Percentiles rank a stretch among this genome's conserved stretches.
Evolutionary conservation across 805 yeast species (phyloP).

Genomic region (Kuraishia molischiana): DNA sequence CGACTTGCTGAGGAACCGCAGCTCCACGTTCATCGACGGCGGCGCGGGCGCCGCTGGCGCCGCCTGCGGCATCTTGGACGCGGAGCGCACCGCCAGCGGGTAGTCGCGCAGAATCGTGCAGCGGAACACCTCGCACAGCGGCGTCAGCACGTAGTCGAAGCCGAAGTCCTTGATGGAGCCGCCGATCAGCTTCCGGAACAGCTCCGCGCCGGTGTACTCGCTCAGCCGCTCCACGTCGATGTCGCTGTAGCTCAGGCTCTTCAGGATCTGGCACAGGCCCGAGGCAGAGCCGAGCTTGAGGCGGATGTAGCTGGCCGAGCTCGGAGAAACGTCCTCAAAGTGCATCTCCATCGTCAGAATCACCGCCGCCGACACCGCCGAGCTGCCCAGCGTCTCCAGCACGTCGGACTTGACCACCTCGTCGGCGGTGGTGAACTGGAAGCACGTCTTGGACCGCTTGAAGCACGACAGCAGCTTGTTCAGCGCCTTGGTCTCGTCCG

Average conservation of each 20-base stretch:
- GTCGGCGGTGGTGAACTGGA: constrained; percentile 26
- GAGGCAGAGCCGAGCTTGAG: constrained; percentile 24
- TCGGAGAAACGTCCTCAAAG: constrained; percentile 40
- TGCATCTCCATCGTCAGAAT: constrained; percentile 57
- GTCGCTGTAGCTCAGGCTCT: constrained; percentile 32
- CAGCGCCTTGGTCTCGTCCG: constrained; percentile 1
- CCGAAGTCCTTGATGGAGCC: constrained; percentile 74
- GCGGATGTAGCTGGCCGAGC: constrained; percentile 41
- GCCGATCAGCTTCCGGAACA: constrained; percentile 54
- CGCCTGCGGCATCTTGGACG: constrained; percentile 2
- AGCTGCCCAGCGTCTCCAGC: constrained; percentile 47
- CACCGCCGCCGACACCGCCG: constrained; percentile 43
- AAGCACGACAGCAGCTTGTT: constrained; percentile 35
- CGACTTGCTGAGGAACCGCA: constrained; percentile 42
- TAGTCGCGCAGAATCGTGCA: constrained; percentile 50
- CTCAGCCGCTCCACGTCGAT: constrained; percentile 24
- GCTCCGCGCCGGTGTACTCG: constrained; percentile 42
- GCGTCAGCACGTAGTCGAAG: constrained; percentile 56
- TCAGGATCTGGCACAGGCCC: constrained; percentile 33
- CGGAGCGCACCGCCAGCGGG: constrained; percentile 42
- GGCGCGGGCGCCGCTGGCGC: constrained; percentile 3
- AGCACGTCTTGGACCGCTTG: constrained; percentile 56
- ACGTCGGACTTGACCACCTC: constrained; percentile 24
- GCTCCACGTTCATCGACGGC: constrained; percentile 18
- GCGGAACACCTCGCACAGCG: constrained; percentile 61